These are phyloP conservation scores for Sechiopsis laciniata DNA, from an alignment of 306 rosid genomes.

Conservation along the genomic window DNA sequence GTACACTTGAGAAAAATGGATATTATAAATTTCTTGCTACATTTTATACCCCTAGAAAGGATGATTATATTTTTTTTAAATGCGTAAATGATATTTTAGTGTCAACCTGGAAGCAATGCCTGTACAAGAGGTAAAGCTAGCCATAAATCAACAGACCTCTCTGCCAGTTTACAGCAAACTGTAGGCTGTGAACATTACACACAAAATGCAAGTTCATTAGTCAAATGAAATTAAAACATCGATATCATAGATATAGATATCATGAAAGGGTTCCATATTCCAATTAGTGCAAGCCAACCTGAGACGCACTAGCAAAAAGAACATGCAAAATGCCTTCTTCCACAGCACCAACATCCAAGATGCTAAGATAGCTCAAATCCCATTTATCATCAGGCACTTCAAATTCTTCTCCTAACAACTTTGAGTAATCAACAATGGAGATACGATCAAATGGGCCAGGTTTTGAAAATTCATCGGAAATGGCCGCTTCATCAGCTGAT, in stretches of 20 bases:
- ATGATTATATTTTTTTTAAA: not conserved
- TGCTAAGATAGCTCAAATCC: conserved; percentile 66
- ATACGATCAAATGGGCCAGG: conserved; percentile 40
- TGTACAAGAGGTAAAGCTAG: conserved; percentile 73
- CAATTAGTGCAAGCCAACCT: conserved; percentile 48
- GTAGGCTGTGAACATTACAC: conserved; percentile 56
- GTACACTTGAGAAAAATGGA: not conserved
- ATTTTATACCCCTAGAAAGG: conserved; percentile 1
- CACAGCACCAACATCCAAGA: conserved; percentile 71
- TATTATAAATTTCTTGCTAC: not conserved
- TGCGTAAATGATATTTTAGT: conserved; percentile 6
- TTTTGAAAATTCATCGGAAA: conserved; percentile 50
- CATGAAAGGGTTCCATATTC: conserved; percentile 22
- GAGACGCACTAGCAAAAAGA: conserved; percentile 86
- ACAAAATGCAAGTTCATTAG: conserved; percentile 29
- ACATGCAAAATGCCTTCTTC: conserved; percentile 89
- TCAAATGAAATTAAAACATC: conserved; percentile 14
- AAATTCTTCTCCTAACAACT: conserved; percentile 81
- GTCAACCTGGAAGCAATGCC: conserved; percentile 84
- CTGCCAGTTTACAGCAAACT: conserved; percentile 82
- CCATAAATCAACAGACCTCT: conserved; percentile 68
- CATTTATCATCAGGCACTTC: conserved; percentile 60
- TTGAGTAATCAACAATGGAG: conserved; percentile 60
- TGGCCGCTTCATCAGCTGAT: conserved; percentile 41
- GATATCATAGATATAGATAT: not conserved